Conservation (phyloP, 2,329 filamentous ascomycete species). For the Apiospora koreana region DNA sequence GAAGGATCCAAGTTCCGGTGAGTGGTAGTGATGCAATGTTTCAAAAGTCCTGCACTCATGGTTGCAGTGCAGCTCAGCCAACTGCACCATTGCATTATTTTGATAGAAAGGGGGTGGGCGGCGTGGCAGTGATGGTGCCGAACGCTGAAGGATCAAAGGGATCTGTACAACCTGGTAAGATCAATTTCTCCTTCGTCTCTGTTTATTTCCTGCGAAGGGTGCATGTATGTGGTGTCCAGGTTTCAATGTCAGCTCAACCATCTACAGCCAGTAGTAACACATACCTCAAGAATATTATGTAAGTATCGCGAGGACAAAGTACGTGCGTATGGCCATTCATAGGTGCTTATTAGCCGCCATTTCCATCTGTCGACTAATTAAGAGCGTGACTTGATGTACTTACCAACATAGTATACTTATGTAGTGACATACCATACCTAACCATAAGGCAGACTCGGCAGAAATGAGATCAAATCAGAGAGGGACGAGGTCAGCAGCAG, state of each 20-base stretch:
- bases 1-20: conserved; percentile 2
- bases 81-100: conserved; percentile 4
- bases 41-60: conserved; percentile 4
- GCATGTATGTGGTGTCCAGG: background rate
- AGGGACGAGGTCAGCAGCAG: background rate
- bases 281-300: no score
- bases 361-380: background rate
- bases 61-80: conserved; percentile 7
- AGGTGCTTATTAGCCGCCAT: background rate
- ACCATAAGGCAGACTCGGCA: background rate
- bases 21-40: conserved; percentile 4
- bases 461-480: background rate
- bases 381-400: background rate
- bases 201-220: background rate
- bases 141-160: background rate
- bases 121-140: background rate
- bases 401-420: no score
- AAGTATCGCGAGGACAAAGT: background rate
- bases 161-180: conserved; percentile 4
- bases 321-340: background rate
- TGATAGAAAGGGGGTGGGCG: background rate
- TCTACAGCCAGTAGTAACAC: no score
- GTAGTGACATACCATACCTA: background rate
- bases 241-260: background rate
- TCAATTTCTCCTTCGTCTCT: background rate